Evolutionary conservation across 1,284 basidiomycete species (phyloP).

Genomic region (Marasmius sp.): DNA sequence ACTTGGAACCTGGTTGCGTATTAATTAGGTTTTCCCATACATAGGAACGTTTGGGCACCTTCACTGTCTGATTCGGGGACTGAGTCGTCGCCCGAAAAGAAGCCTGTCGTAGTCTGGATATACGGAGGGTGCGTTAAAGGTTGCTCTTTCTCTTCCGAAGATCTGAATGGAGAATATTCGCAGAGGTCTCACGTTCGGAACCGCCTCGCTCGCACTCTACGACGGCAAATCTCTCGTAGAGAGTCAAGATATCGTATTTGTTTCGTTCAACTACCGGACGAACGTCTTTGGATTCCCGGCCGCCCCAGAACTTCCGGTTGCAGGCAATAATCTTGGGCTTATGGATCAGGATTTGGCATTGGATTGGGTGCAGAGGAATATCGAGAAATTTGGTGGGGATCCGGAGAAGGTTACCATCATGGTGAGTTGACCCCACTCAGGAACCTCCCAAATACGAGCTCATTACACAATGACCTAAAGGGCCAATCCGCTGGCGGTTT

Average conservation of each 20-base stretch:
- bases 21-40: background rate
- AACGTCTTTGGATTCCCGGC: constrained; percentile 18
- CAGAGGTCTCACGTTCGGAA: constrained; percentile 12
- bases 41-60: background rate
- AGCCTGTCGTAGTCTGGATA: constrained; percentile 7
- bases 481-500: background rate
- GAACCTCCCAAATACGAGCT: background rate
- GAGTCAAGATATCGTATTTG: constrained; percentile 12
- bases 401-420: background rate
- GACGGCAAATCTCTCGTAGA: constrained; percentile 10
- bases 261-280: constrained; percentile 16
- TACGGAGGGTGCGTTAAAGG: constrained; percentile 5
- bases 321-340: constrained; percentile 12
- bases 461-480: background rate
- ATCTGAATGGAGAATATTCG: background rate
- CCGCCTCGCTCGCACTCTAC: constrained; percentile 5
- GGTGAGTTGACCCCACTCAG: background rate
- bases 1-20: background rate
- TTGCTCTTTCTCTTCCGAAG: background rate
- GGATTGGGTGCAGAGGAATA: background rate
- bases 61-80: too few species aligned
- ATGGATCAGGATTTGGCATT: constrained; percentile 12
- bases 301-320: constrained; percentile 10
- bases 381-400: background rate
- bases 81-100: background rate